These are phyloP conservation scores for Carex arenaria DNA, from an alignment of 202 grass and related monocot species.

Conservation along the genomic window DNA sequence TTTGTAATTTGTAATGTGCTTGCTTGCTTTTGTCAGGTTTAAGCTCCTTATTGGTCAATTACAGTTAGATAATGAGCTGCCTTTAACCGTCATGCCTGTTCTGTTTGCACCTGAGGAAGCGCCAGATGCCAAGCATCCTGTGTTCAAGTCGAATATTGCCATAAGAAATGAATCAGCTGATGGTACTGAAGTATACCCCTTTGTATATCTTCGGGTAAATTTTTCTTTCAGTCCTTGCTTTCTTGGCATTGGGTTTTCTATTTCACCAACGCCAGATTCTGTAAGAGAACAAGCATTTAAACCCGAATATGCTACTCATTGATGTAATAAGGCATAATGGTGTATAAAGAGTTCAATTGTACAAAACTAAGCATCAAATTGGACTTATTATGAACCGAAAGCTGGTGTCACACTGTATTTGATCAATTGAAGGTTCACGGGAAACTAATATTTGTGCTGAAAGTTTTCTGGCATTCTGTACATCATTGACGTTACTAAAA, in stretches of 20 bases:
- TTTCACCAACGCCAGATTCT: slow-evolving; percentile 16
- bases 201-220: slow-evolving; percentile 83
- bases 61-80: slow-evolving; percentile 97
- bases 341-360: background rate
- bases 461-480: background rate
- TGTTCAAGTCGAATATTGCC: slow-evolving; percentile 92
- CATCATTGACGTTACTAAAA: slow-evolving; percentile 63
- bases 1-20: slow-evolving; percentile 5
- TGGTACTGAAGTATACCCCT: slow-evolving; percentile 82
- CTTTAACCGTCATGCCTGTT: slow-evolving; percentile 92
- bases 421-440: background rate
- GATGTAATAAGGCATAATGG: slow-evolving; percentile 31
- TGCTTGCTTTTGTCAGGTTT: slow-evolving; percentile 54
- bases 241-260: slow-evolving; percentile 21
- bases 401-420: background rate
- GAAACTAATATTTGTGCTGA: background rate
- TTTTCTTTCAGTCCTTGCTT: slow-evolving; percentile 14
- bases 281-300: background rate
- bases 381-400: background rate
- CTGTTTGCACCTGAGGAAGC: slow-evolving; percentile 68
- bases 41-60: slow-evolving; percentile 82
- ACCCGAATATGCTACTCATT: background rate
- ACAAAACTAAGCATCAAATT: background rate
- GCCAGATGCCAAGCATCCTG: slow-evolving; percentile 66
- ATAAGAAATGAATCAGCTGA: slow-evolving; percentile 75